A percentile compares a stretch with the other conserved stretches of the same genome.
Conservation (phyloP, 108 stramenopile genomes). For the Stephanodiscus triporus region DNA sequence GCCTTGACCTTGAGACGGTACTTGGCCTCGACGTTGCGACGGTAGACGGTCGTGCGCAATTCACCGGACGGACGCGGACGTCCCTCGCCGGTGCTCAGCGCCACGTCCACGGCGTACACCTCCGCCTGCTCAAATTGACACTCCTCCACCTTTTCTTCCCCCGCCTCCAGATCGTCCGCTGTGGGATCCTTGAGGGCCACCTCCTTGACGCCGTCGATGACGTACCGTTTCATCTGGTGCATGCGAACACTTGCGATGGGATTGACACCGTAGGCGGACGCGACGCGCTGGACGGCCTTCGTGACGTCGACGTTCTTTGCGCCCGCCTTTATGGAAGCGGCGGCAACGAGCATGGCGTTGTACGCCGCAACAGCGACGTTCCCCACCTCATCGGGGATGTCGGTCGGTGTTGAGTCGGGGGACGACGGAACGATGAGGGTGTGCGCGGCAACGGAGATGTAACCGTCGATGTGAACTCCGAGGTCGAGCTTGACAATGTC, state of each 20-base stretch:
- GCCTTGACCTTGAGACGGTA: slow-evolving; percentile 98
- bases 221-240: slow-evolving; percentile 99
- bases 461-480: slow-evolving; percentile 99
- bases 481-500: slow-evolving; percentile 99
- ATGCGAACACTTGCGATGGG: slow-evolving; percentile 93
- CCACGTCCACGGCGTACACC: slow-evolving; percentile 97
- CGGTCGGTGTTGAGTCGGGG: slow-evolving; percentile 60
- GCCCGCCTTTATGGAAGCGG: slow-evolving; percentile 88
- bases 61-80: slow-evolving; percentile 86
- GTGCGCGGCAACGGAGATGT: slow-evolving; percentile 97
- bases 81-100: slow-evolving; percentile 98
- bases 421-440: slow-evolving; percentile 86
- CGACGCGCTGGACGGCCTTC: slow-evolving; percentile 89
- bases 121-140: slow-evolving; percentile 89
- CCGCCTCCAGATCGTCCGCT: slow-evolving; percentile 76
- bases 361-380: slow-evolving; percentile 95
- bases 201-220: slow-evolving; percentile 96
- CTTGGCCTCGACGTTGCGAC: slow-evolving; percentile 94
- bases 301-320: slow-evolving; percentile 92
- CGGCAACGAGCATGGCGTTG: slow-evolving; percentile 96
- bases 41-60: slow-evolving; percentile 96
- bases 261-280: slow-evolving; percentile 93
- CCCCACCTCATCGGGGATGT: slow-evolving; percentile 59
- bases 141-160: slow-evolving; percentile 78
- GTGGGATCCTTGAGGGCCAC: slow-evolving; percentile 82